Percentiles rank a stretch among this genome's conserved stretches.
Conservation (phyloP, 805 yeast species). For the Teunomyces aglyptinius region DNA sequence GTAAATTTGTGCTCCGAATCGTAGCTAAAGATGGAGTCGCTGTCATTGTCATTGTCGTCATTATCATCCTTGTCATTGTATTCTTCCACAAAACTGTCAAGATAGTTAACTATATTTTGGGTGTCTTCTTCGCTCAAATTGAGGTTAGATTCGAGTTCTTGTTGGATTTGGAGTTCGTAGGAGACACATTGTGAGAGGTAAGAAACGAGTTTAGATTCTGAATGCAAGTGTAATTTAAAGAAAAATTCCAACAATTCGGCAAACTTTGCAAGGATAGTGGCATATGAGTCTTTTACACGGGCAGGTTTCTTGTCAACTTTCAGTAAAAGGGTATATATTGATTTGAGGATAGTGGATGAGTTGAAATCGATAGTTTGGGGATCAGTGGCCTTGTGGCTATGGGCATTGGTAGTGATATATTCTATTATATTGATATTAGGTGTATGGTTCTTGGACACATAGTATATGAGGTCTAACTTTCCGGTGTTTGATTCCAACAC, state of each 20-base stretch:
- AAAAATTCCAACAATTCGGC: conserved; percentile 17
- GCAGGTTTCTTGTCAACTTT: conserved; percentile 9
- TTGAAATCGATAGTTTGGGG: background rate
- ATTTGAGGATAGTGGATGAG: conserved; percentile 5
- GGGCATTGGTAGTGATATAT: background rate
- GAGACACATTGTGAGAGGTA: conserved; percentile 19
- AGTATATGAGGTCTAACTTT: background rate
- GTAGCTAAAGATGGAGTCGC: conserved; percentile 22
- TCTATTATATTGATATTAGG: conserved; percentile 4
- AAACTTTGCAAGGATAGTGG: conserved; percentile 13
- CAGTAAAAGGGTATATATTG: conserved; percentile 1
- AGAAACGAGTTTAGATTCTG: conserved; percentile 15
- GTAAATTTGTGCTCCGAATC: conserved; percentile 5
- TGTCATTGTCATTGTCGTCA: conserved; percentile 7
- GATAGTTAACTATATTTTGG: conserved; percentile 16
- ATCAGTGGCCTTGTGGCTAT: background rate
- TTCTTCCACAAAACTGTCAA: conserved; percentile 19
- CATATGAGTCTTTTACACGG: conserved; percentile 16
- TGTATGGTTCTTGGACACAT: background rate
- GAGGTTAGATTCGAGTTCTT: conserved; percentile 14
- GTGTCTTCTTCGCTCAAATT: conserved; percentile 19
- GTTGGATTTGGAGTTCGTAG: conserved; percentile 17
- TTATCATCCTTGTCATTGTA: conserved; percentile 2
- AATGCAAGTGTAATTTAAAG: conserved; percentile 13
- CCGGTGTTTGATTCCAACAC: background rate